Base-by-base conservation (phyloP, 2,329 filamentous ascomycete genomes). In the Fusarium hainanense region DNA sequence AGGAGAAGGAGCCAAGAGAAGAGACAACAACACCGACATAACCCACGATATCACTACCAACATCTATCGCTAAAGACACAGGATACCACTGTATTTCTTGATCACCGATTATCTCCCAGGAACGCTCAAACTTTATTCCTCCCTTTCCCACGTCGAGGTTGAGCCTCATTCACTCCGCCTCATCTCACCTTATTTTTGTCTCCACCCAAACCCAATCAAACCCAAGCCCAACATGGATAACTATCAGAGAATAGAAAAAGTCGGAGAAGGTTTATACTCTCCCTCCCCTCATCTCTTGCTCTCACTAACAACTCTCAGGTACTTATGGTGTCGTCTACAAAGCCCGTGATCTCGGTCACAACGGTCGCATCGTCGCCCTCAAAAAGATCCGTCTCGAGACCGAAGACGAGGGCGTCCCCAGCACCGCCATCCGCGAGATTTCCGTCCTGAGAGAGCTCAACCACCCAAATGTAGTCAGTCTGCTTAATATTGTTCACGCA, bases 311-410 rank as follows among this genome's bases (percentile, higher is more conserved):
- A 10, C 25, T 4, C 3, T 10, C 51, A 97, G 94, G 94, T 76
- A 97, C 94, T 11, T 97, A 97, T 79, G 94, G 94, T 80, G 94
- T 97, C 68, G 94, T 97, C 69, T 97, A 97, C 88, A 97, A 97
- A 82, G 94, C 94, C 63, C 90, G 92, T 70, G 94, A 97, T 80
- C 90, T 97, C 58, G 89, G 88, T 67, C 90, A 94, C 77, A 87
- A 87, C 72, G 92, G 93, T 77, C 92, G 93, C 75, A 96, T 97
- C 74, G 94, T 97, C 68, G 94, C 94, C 16, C 85, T 97, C 74
- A 97, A 97, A 87, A 97, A 98, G 85, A 98, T 97, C 75, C 92
- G 94, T 69, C 91, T 97, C 74, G 94, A 97, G 79, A 93, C 94
- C 63, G 94, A 97, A 83, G 94, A 97, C 82, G 94, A 97, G 79